Conservation (phyloP, 1,139 yeast genomes). For the Diutina mesorugosa region DNA sequence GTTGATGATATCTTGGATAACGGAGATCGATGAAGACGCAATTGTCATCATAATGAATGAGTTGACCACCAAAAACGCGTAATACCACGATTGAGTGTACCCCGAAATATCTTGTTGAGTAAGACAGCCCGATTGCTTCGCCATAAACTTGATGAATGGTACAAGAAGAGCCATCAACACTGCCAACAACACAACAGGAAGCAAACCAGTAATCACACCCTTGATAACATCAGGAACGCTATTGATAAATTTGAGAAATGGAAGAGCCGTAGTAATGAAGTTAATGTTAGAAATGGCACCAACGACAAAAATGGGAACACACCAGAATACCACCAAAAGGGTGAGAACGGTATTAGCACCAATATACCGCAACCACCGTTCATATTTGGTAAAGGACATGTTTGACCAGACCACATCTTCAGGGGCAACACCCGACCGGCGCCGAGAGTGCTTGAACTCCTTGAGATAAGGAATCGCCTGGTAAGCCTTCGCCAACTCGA, state of each 20-base stretch:
- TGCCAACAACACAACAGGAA: constrained; percentile 59
- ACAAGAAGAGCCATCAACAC: constrained; percentile 69
- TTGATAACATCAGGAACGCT: constrained; percentile 44
- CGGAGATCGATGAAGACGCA: constrained; percentile 65
- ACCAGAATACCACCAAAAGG: constrained; percentile 62
- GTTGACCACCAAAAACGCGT: constrained; percentile 81
- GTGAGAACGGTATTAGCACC: constrained; percentile 48
- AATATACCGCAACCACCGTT: constrained; percentile 46
- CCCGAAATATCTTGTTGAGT: constrained; percentile 63
- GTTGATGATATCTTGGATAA: constrained; percentile 45
- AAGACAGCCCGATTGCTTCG: constrained; percentile 57
- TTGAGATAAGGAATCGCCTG: constrained; percentile 45
- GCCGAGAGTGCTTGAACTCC: constrained; percentile 32
- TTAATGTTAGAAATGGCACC: constrained; percentile 69
- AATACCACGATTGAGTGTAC: constrained; percentile 77
- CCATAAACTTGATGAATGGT: constrained; percentile 55
- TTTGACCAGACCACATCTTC: constrained; percentile 55
- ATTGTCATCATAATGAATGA: constrained; percentile 72
- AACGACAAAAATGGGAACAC: constrained; percentile 76
- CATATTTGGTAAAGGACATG: constrained; percentile 78
- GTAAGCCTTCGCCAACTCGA: constrained; percentile 57
- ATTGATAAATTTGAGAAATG: constrained; percentile 49
- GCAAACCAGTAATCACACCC: constrained; percentile 63
- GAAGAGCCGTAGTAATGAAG: constrained; percentile 46
- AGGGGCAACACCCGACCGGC: constrained; percentile 46